Base-by-base conservation (phyloP, 139 green algal genomes). In the Chloropicon primus region DNA sequence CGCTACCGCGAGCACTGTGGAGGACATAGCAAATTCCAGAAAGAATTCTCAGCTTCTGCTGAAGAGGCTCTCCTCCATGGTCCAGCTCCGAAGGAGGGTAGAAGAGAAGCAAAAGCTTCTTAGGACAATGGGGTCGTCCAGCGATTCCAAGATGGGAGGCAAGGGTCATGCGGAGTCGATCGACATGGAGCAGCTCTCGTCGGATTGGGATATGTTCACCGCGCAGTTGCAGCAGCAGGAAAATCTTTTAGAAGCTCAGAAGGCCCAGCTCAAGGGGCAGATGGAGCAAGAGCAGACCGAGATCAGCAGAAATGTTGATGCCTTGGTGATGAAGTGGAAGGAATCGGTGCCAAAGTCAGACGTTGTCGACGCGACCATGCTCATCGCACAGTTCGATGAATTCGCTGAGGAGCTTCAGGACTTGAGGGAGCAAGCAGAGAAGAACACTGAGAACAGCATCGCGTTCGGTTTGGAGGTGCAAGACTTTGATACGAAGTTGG, bases 101-200 rank as follows among this genome's bases (percentile, higher is more conserved):
- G 88, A 92, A 24, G 89, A 94, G 75, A 92, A 92, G 80, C 90
- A 91, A 82, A 85, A 90, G 79, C 84, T 94, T 74, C 26, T 53
- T 5, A 24, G 23, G 5, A 54, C 74, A n/a, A 27, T 77, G 25
- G 74, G 24, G 10, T 26, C n/a, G n/a, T 26, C 24, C 21, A 27
- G 74, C 23, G 81, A 91, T 77, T 80, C 84, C 0, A 76, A 86
- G 41, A 85, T 88, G 81, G 22, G 22, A 72, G 84, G 81, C 2
- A 77, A 72, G 26, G 77, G 62, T 24, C 2, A 17, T 17, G 83
- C 83, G 28, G 83, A 79, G 1, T 28, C 74, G 2, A 84, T 93
- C 23, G 89, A 93, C 83, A 81, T 94, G 74, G 76, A 75, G 1
- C 81, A 85, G 23, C 85, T 92, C 22, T 86, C 85, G 81, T 88